These are phyloP conservation scores for Trichoderma sp. DNA, from an alignment of 2,329 filamentous ascomycete genomes.

Conservation along the genomic window DNA sequence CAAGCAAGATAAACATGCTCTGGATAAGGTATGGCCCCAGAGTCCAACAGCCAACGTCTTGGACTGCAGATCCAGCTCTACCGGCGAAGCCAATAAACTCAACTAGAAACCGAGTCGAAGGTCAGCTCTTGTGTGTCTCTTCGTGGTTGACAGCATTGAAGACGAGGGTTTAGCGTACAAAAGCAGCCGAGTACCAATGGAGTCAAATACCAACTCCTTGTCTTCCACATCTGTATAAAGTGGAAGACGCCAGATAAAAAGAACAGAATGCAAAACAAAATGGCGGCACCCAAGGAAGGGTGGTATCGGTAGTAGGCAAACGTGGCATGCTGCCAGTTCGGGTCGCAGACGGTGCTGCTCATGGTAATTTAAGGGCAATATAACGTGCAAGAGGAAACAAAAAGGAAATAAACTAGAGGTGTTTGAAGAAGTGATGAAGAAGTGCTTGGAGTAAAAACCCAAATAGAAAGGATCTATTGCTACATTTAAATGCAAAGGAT, in stretches of 20 bases:
- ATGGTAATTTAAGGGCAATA: not conserved
- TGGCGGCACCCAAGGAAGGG: constrained; percentile 5
- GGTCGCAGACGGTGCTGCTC: not conserved
- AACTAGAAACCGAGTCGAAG: not conserved
- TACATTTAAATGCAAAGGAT: not conserved
- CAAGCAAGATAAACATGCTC: constrained; percentile 43
- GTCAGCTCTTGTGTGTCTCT: not conserved
- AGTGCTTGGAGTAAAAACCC: not conserved
- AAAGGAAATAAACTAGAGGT: not conserved
- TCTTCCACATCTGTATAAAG: constrained; percentile 15
- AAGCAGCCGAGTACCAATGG: constrained; percentile 12
- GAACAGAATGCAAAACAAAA: constrained; percentile 1
- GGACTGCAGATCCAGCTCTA: not conserved
- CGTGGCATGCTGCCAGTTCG: constrained; percentile 13
- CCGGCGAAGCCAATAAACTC: constrained; percentile 14
- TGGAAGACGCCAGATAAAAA: not conserved
- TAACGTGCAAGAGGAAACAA: not conserved
- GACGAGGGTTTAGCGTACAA: not conserved
- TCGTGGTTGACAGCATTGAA: not conserved
- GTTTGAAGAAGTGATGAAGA: not conserved
- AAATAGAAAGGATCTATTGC: not conserved
- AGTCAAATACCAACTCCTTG: constrained; percentile 12
- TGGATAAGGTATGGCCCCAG: constrained; percentile 42
- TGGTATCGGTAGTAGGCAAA: constrained; percentile 17
- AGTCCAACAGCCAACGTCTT: constrained; percentile 17